These are phyloP conservation scores for Metschnikowia koreensis DNA, from an alignment of 805 yeast species.

Conservation along the genomic window DNA sequence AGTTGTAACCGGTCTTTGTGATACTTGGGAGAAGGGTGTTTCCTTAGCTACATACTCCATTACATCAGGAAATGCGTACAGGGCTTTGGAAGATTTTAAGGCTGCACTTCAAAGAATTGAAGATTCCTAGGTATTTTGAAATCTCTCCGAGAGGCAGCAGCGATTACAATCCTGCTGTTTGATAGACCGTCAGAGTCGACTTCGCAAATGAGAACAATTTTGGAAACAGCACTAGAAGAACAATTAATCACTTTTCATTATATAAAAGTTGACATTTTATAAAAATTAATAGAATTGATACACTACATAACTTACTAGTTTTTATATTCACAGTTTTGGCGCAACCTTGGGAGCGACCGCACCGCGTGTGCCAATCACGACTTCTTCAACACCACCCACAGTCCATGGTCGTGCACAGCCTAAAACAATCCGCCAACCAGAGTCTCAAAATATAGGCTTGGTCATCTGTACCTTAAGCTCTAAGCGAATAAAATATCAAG, in stretches of 20 bases:
- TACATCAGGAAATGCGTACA: slow-evolving; percentile 60
- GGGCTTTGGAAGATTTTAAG: slow-evolving; percentile 56
- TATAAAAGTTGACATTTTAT: too few relatives aligned
- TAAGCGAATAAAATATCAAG: neutral
- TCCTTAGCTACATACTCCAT: slow-evolving; percentile 68
- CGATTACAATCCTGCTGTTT: too few relatives aligned
- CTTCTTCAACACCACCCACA: neutral
- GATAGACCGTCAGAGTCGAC: too few relatives aligned
- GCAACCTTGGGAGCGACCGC: neutral
- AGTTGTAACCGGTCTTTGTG: slow-evolving; percentile 67
- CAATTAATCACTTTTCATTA: too few relatives aligned
- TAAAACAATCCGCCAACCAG: slow-evolving; percentile 17
- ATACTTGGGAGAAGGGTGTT: slow-evolving; percentile 77
- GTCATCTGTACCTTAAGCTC: neutral
- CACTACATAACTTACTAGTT: too few relatives aligned
- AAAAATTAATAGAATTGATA: too few relatives aligned
- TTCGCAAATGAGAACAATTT: too few relatives aligned
- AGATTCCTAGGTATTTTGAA: neutral
- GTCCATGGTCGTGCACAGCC: slow-evolving; percentile 14
- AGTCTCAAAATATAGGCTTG: slow-evolving; percentile 3
- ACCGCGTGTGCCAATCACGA: neutral
- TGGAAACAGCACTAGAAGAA: too few relatives aligned
- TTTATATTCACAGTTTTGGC: too few relatives aligned
- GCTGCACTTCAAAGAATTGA: neutral
- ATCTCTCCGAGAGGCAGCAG: too few relatives aligned